Percentiles rank a stretch among this genome's conserved stretches.
phyloP scores from a whole-genome alignment of 176 grass and related monocot species.

The Raddia guianensis region DNA sequence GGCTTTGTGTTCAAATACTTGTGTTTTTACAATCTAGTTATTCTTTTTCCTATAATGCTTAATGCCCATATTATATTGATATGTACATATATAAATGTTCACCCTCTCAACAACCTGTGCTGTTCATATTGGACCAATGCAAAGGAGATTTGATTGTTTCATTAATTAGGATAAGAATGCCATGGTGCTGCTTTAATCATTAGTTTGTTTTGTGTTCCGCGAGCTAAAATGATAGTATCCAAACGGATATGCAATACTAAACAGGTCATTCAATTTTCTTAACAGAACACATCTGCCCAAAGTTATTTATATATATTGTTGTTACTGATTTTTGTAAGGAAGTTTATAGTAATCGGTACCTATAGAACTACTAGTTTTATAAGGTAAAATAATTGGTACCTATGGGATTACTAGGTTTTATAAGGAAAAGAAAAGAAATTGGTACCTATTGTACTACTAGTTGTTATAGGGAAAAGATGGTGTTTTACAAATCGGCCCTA shows the following conservation, averaged over 20 bases:
- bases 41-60: too few relatives aligned
- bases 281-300: not conserved
- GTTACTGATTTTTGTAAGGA: not conserved
- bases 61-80: slow-evolving; percentile 5
- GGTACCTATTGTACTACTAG: too few relatives aligned
- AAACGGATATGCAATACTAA: not conserved
- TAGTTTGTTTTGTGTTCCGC: not conserved
- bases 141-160: not conserved
- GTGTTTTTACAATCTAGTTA: too few relatives aligned
- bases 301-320: not conserved
- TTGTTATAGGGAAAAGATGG: too few relatives aligned
- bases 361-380: not conserved
- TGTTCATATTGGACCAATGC: slow-evolving; percentile 6
- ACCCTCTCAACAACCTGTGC: not conserved
- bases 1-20: not conserved
- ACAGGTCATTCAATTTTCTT: not conserved
- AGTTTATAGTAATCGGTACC: not conserved
- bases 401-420: not conserved
- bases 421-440: too few relatives aligned
- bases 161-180: slow-evolving; percentile 1
- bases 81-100: not conserved
- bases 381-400: not conserved
- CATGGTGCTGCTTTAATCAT: not conserved
- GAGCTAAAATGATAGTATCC: not conserved
- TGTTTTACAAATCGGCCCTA: too few relatives aligned